Evolutionary conservation across 805 yeast species (phyloP), one percentile per base, ranked within the genome.

Genomic region (Metschnikowia sp.): DNA sequence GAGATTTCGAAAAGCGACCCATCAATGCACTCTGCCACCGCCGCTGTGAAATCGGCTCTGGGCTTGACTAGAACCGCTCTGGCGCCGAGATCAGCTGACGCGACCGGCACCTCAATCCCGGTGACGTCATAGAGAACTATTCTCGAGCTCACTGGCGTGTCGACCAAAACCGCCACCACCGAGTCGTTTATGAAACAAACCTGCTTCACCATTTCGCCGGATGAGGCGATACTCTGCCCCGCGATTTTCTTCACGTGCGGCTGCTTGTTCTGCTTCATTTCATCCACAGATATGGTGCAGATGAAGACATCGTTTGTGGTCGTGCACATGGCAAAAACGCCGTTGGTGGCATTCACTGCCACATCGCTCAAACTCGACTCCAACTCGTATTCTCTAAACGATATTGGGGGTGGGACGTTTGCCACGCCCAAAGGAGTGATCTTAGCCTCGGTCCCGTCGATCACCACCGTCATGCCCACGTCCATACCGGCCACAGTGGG

Each of bases 331-430:
- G 88, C 91, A 57, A 79, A 78, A 4, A 62, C 54, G 44, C 76
- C 78, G 62, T 86, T 88, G 10, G 80, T 70, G 42, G 75, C 65
- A 51, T 84, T 79, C 4, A 83, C 78, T 0, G 96, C 86, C 37
- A 80, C 78, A 58, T 86, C 88, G 18, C 75, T 63, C 8, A 89
- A 81, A 47, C 79, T 79, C 1, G 69, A 72, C 1, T 49, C 53
- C 10, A 82, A 68, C 9, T 76, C 79, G 42, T 88, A 65, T 41
- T 83, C 87, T 48, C 95, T 76, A 60, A 77, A 84, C 22, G 88
- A 77, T 61, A 88, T 81, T 37, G 99, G 99, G 0, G 99, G 99
- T 3, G 99, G 99, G 10, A 89, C 92, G 61, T 84, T 89, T 2
- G 96, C 96, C 30, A 83, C 62, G 1, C 86, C 76, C 33, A 94